Conservation (phyloP, 108 stramenopile species). For the Aurantiochytrium sp. region DNA sequence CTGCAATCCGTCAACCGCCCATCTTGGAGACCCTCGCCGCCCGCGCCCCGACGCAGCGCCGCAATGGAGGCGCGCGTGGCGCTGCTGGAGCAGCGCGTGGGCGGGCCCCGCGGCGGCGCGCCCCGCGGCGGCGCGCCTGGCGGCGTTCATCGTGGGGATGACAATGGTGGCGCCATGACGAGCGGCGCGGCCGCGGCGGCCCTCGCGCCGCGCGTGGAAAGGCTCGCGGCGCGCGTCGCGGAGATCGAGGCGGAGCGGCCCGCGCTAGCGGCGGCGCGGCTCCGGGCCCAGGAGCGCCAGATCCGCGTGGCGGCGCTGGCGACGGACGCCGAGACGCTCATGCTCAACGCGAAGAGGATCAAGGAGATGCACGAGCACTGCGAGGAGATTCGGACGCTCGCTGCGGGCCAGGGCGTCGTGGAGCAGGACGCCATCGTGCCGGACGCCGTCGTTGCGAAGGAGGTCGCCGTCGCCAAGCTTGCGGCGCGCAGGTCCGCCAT, state of each 20-base stretch:
- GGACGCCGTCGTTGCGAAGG: neutral
- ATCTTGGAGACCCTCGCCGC: no score
- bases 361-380: neutral
- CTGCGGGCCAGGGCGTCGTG: neutral
- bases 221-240: neutral
- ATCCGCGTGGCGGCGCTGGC: neutral
- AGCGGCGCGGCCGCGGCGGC: neutral
- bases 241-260: neutral
- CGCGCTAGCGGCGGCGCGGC: neutral
- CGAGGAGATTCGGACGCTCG: neutral
- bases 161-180: neutral
- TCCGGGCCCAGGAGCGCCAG: neutral
- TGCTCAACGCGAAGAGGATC: neutral
- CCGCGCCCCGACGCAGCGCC: no score
- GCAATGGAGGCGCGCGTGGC: neutral
- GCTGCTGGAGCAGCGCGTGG: constrained; percentile 27
- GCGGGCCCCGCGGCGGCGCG: neutral
- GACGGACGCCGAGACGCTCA: neutral
- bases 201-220: neutral
- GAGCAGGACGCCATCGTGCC: neutral
- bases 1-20: no score
- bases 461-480: neutral
- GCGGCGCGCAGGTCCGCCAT: neutral
- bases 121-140: neutral
- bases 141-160: neutral